Evolutionary conservation across 2,329 filamentous ascomycete genomes (phyloP), one percentile per base, ranked within the genome.

Genomic region (Aspergillus thermomutatus): DNA sequence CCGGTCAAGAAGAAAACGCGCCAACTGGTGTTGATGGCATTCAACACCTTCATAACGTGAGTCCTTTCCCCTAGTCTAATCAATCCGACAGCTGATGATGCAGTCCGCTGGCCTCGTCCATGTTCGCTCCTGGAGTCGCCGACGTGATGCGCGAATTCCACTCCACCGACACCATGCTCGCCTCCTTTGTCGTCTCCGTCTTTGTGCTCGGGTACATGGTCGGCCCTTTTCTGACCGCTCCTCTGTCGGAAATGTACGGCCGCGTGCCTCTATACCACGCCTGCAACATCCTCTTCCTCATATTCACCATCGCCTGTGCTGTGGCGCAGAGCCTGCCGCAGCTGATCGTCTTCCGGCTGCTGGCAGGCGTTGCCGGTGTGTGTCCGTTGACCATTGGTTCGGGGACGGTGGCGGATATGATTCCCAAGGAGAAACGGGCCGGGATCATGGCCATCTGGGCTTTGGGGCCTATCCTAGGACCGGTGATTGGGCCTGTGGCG

Each of bases 211-310:
- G 68, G 69, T 41, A 57, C 31, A 45, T 51, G 37, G 45, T 59
- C 23, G 82, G 83, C 0, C 82, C 83, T 3, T 67, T 86, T 10
- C 74, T 84, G 51, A 65, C 85, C 3, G 81, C 82, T 2, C 83
- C 83, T 0, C 64, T 85, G 46, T 83, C 78, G 3, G 86, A 88
- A 67, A 82, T 88, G 56, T 87, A 86, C 64, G 86, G 86, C 1
- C 77, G 86, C 6, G 71, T 82, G 7, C 69, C 78, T 4, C 72
- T 88, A 45, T 77, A 87, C 55, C 78, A 80, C 21, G 69, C 65
- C 1, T 80, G 82, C 50, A 88, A 85, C 61, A 66, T 78, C 8
- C 78, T 84, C 56, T 88, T 87, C 67, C 80, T 83, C 56, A 65
- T 81, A 1, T 87, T 83, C 53, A 72, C 76, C 8, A 66, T 85